Evolutionary conservation across 1,284 basidiomycete species (phyloP).

Genomic region (Rhizoctonia solani): DNA sequence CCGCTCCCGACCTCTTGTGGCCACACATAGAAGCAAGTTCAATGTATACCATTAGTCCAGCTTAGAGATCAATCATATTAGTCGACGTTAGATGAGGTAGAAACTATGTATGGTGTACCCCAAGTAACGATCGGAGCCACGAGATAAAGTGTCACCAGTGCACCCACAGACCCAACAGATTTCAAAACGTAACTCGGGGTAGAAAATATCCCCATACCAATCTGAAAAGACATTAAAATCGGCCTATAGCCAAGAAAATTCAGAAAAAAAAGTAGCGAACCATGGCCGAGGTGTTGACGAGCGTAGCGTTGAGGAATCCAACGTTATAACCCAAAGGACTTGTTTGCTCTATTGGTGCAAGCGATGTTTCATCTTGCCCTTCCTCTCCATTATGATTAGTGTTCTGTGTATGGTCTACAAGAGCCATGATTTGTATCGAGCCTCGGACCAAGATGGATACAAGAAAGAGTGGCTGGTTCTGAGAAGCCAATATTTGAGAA

Average conservation of each 20-base stretch:
- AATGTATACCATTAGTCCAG: constrained; percentile 42
- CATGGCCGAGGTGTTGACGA: constrained; percentile 21
- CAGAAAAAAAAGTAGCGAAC: not conserved
- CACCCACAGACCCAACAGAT: constrained; percentile 51
- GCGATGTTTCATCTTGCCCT: not conserved
- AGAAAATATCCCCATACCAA: constrained; percentile 34
- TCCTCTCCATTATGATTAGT: no score
- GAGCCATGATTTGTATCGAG: no score
- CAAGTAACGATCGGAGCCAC: constrained; percentile 49
- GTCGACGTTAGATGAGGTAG: not conserved
- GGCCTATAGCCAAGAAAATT: not conserved
- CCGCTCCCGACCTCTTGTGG: constrained; percentile 52
- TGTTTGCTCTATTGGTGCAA: constrained; percentile 2
- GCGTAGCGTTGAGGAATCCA: constrained; percentile 12
- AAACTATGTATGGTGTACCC: constrained; percentile 41
- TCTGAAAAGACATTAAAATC: constrained; percentile 1
- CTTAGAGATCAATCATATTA: no score
- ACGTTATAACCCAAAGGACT: constrained; percentile 25
- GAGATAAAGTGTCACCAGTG: constrained; percentile 53
- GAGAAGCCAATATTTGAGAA: no score
- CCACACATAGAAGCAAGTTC: constrained; percentile 42
- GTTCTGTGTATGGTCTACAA: no score
- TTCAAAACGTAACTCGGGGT: constrained; percentile 44
- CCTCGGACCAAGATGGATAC: no score
- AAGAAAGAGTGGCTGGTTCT: no score